Evolutionary conservation across 352 stramenopile genomes (phyloP).

Genomic region (Phytopythium montanum): DNA sequence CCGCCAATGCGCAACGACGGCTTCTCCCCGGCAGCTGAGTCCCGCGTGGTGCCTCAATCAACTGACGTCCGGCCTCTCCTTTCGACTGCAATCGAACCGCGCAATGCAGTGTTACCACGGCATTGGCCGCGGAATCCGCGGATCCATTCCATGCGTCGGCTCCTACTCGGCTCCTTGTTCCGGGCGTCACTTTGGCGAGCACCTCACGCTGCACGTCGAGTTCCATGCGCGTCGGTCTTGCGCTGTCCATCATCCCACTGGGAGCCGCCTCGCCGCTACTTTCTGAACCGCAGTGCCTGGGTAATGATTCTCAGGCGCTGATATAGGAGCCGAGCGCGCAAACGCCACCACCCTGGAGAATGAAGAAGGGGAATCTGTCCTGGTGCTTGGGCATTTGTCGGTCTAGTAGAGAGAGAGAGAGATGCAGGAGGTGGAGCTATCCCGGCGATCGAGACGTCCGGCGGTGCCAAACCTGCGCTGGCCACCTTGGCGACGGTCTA

Average conservation of each 20-base stretch:
- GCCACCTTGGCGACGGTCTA: background rate
- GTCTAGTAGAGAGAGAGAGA: slow-evolving; percentile 1
- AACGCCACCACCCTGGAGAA: background rate
- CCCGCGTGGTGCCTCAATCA: too few relatives aligned
- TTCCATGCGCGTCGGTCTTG: background rate
- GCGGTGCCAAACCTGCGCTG: background rate
- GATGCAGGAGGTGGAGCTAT: background rate
- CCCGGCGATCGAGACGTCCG: background rate
- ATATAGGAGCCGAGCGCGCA: background rate
- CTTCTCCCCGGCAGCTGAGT: background rate
- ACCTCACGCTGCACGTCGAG: background rate
- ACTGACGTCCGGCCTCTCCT: background rate
- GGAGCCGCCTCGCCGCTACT: background rate
- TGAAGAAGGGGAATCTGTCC: background rate
- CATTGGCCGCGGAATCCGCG: too few relatives aligned
- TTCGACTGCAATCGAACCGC: background rate
- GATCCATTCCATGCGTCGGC: background rate
- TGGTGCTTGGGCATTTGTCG: background rate
- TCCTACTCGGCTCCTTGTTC: background rate
- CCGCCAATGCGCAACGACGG: background rate
- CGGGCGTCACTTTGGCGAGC: background rate
- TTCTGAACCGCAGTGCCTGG: background rate
- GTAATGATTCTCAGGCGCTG: background rate
- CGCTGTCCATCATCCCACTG: background rate
- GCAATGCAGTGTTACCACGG: too few relatives aligned